These are phyloP conservation scores for Theobroma grandiflorum DNA, from an alignment of 441 rosid species.

Conservation along the genomic window DNA sequence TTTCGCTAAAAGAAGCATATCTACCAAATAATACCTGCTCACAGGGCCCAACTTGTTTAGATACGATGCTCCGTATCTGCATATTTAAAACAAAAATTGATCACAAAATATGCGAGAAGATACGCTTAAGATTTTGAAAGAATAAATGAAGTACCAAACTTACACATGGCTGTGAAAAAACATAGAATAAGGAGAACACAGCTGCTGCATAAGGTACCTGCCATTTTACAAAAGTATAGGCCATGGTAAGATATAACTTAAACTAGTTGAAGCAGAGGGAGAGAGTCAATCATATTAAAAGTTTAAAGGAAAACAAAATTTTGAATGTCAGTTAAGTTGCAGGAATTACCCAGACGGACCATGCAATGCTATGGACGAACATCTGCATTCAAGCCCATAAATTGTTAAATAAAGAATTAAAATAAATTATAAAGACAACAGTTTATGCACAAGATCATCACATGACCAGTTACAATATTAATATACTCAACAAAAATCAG, in stretches of 20 bases:
- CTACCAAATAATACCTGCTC: conserved; percentile 67
- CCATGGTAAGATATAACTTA: conserved; percentile 13
- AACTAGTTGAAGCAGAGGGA: background rate
- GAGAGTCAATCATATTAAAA: background rate
- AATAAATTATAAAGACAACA: background rate
- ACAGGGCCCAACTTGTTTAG: conserved; percentile 79
- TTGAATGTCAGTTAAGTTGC: conserved; percentile 15
- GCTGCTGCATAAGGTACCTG: conserved; percentile 90
- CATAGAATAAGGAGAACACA: conserved; percentile 60
- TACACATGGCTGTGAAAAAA: conserved; percentile 82
- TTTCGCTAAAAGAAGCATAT: background rate
- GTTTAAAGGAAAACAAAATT: conserved; percentile 15
- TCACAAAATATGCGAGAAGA: background rate
- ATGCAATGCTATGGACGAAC: conserved; percentile 77
- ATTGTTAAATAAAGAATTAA: conserved; percentile 14
- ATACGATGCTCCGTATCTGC: conserved; percentile 88
- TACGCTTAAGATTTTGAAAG: conserved; percentile 1
- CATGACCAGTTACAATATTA: background rate
- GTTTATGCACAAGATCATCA: background rate
- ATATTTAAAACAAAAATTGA: background rate
- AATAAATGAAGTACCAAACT: conserved; percentile 40
- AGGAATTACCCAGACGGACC: conserved; percentile 80
- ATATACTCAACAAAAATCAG: background rate
- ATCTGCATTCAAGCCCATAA: conserved; percentile 56
- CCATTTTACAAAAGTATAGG: conserved; percentile 33